Conservation (phyloP, 352 stramenopile species). For the Phytophthora sansomeana region DNA sequence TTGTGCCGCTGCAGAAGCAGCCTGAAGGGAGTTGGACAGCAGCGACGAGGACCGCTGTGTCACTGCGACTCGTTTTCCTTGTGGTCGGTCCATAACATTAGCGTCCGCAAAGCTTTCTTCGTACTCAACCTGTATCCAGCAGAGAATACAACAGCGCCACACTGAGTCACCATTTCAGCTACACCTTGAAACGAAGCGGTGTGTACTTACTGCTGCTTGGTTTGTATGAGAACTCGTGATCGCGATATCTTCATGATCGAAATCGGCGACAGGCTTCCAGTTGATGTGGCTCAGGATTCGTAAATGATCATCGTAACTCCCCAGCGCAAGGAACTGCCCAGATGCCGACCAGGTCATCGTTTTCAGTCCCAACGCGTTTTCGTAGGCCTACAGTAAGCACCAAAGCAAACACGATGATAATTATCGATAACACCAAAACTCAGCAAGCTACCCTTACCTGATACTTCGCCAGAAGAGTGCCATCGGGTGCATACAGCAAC, state of each 20-base stretch:
- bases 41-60: constrained; percentile 42
- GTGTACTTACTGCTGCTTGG: constrained; percentile 46
- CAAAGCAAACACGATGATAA: neutral
- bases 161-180: neutral
- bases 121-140: constrained; percentile 61
- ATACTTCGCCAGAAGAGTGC: constrained; percentile 70
- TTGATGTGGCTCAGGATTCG: constrained; percentile 81
- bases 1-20: constrained; percentile 63
- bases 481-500: constrained; percentile 74
- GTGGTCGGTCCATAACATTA: constrained; percentile 59
- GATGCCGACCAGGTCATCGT: constrained; percentile 80
- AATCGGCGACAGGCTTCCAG: constrained; percentile 77
- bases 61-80: constrained; percentile 67
- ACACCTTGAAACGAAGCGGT: neutral
- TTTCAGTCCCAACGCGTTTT: constrained; percentile 80
- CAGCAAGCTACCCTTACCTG: constrained; percentile 45
- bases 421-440: neutral
- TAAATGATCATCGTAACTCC: constrained; percentile 82
- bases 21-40: constrained; percentile 66
- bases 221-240: constrained; percentile 55
- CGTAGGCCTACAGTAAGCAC: constrained; percentile 60
- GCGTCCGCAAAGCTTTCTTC: constrained; percentile 72
- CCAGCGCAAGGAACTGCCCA: constrained; percentile 80
- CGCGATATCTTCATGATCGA: constrained; percentile 72
- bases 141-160: neutral